Evolutionary conservation across 192 early-diverging fungal genomes (phyloP).

Genomic region (Globomyces pollinis-pini): DNA sequence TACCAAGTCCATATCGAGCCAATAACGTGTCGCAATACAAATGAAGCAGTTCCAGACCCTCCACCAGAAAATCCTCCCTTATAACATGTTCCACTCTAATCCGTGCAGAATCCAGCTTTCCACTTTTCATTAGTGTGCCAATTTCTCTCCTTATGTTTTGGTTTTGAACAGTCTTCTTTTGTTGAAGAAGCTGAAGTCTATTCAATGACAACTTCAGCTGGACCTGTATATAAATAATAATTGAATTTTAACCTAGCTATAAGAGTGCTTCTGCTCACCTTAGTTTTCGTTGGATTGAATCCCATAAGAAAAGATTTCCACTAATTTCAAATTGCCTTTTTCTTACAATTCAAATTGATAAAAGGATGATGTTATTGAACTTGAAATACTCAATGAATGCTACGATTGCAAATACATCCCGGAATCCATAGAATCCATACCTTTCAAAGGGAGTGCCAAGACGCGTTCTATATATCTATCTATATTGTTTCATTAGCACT

Average conservation of each 20-base stretch:
- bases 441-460: too few species aligned
- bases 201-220: constrained; percentile 82
- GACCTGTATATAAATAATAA: constrained; percentile 52
- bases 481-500: too few species aligned
- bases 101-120: constrained; percentile 79
- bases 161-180: constrained; percentile 73
- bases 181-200: constrained; percentile 80
- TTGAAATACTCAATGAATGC: too few species aligned
- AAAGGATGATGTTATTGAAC: too few species aligned
- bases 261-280: neutral
- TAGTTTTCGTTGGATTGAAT: constrained; percentile 16
- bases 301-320: neutral
- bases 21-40: constrained; percentile 82
- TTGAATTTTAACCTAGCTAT: neutral
- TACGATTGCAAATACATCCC: too few species aligned
- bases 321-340: constrained; percentile 3
- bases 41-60: constrained; percentile 90
- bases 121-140: constrained; percentile 65
- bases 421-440: too few species aligned
- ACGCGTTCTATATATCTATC: too few species aligned
- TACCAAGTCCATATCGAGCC: constrained; percentile 78
- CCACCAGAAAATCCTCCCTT: constrained; percentile 85
- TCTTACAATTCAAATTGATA: too few species aligned
- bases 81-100: constrained; percentile 89
- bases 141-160: constrained; percentile 75